Evolutionary conservation across 805 yeast species (phyloP).

Genomic region (Saturnispora gosingensis): DNA sequence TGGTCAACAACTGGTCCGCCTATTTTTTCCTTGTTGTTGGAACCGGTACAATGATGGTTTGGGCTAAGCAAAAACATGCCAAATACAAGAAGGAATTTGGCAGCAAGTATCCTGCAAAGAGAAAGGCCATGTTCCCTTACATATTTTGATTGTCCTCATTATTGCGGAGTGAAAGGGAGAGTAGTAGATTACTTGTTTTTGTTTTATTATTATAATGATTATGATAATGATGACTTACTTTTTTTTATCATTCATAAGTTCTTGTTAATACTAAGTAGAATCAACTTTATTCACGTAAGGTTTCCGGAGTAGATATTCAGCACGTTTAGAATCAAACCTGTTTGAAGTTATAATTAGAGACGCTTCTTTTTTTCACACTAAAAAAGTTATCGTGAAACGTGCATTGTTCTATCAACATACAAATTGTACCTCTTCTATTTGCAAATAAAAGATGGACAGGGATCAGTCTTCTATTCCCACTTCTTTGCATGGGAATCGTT

Average conservation of each 20-base stretch:
- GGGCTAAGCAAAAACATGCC: conserved; percentile 86
- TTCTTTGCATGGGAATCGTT: neutral
- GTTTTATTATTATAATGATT: neutral
- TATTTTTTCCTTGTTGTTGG: conserved; percentile 64
- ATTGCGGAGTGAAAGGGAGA: neutral
- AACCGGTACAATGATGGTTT: conserved; percentile 72
- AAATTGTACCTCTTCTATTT: neutral
- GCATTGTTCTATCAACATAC: neutral
- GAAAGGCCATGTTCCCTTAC: conserved; percentile 75
- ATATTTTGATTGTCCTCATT: conserved; percentile 33
- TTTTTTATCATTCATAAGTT: too few species aligned
- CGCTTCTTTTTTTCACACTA: neutral
- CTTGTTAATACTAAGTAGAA: neutral
- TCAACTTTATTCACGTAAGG: neutral
- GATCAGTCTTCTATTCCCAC: neutral
- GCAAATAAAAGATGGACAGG: neutral
- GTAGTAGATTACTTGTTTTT: neutral
- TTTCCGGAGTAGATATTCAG: neutral
- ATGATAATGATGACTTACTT: neutral
- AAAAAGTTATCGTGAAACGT: neutral
- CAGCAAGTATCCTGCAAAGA: conserved; percentile 66
- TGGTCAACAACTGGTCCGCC: conserved; percentile 72
- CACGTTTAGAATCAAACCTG: neutral
- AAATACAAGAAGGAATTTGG: conserved; percentile 62
- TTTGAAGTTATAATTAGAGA: neutral